Base-by-base conservation (phyloP, 768 basidiomycete genomes). In the Trametes punicea region DNA sequence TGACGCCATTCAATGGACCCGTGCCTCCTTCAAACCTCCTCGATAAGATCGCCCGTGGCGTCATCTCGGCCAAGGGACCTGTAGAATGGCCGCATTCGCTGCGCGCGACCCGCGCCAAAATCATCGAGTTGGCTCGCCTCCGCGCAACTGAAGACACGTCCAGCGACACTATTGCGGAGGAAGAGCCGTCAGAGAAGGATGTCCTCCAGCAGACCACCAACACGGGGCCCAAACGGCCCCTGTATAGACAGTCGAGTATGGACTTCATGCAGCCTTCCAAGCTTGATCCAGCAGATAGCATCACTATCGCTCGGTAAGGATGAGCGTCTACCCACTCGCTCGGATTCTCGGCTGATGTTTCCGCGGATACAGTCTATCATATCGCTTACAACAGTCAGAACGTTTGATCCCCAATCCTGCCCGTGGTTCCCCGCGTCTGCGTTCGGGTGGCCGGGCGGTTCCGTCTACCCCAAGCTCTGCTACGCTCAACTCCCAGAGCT, bases 161-260 rank as follows among this genome's bases (percentile, higher is more conserved):
- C 26, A 77, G 73, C 53, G 75, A 70, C 55, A 68, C 70, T 38
- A 66, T 75, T 56, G 75, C 76, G 34, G 73, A 74, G 44, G 85
- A 85, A 63, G 82, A 81, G 38, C 65, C 66, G 41, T 70, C 67
- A 55, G 73, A 73, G 63, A 36, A 65, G 63, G 81, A 78, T 42
- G 74, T 77, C 25, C 70, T 80, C 29, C 75, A 77, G 54, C 67
- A 68, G 46, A 78, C 78, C 4, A 79, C 79, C 40, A 79, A 79
- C 66, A 76, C 77, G 33, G 73, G 80, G 46, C 71, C 69, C 31
- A 76, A 75, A 52, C 80, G 84, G 16, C 84, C 84, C 16, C 73
- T 90, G 23, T 88, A 89, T 71, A 78, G 87, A 55, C 88, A 90
- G 73, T 89, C 88, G 21, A 90, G 88, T 68, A 92, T 92, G 90